phyloP scores from a whole-genome alignment of 2,329 filamentous ascomycete genomes.

The Colletotrichum camelliae region DNA sequence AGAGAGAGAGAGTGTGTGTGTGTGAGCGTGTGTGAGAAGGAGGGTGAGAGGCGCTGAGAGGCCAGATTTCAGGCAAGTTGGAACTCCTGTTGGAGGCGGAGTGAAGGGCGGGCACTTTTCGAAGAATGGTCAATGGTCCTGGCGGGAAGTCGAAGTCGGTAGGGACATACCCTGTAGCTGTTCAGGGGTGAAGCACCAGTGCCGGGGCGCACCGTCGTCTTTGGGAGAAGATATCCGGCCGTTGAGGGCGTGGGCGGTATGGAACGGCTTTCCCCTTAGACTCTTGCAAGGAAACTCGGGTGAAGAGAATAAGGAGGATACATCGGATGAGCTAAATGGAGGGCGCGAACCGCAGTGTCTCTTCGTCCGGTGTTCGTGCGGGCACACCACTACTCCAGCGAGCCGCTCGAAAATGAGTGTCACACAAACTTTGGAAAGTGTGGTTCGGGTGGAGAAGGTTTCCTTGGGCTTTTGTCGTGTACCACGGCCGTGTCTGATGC shows the following conservation, averaged over 20 bases:
- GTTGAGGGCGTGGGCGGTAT: neutral
- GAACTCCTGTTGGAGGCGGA: neutral
- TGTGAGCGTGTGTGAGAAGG: neutral
- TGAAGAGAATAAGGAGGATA: neutral
- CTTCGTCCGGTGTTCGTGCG: neutral
- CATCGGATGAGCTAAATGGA: neutral
- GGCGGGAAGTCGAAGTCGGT: neutral
- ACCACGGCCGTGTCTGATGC: constrained; percentile 8
- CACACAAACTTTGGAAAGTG: constrained; percentile 9
- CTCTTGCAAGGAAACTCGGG: neutral
- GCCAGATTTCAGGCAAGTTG: neutral
- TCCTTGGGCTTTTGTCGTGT: neutral
- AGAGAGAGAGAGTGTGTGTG: neutral
- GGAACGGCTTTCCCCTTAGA: neutral
- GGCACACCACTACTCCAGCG: neutral
- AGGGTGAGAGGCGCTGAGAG: neutral
- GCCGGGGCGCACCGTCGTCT: neutral
- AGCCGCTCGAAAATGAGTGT: neutral
- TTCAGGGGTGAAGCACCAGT: neutral
- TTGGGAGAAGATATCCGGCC: neutral
- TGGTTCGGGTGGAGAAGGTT: constrained; percentile 17
- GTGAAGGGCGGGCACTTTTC: neutral
- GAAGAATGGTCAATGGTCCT: neutral
- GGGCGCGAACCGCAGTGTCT: neutral
- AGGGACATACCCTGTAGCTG: neutral